These are phyloP conservation scores for Ettlia oleoabundans DNA, from an alignment of 139 green algal species.

Conservation along the genomic window DNA sequence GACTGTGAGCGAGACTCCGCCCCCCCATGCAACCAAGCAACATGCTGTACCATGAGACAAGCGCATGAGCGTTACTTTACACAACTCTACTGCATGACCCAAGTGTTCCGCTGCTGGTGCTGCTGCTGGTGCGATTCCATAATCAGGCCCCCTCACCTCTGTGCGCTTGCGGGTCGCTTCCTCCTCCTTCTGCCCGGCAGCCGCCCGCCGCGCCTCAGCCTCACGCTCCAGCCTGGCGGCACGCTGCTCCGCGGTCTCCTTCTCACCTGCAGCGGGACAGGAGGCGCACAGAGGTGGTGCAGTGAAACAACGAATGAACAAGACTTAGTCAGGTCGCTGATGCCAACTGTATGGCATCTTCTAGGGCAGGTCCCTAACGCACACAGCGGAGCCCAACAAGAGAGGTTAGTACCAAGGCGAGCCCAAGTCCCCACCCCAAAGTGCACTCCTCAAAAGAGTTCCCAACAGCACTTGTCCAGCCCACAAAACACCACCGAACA, in stretches of 20 bases:
- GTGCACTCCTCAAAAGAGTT: neutral
- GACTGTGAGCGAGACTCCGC: neutral
- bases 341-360: too few species aligned
- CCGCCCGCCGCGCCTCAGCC: conserved; percentile 11
- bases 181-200: conserved; percentile 14
- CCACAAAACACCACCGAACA: neutral
- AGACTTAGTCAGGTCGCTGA: too few species aligned
- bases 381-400: too few species aligned
- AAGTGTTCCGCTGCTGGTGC: too few species aligned
- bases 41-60: too few species aligned
- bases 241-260: conserved; percentile 28
- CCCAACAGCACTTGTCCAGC: neutral
- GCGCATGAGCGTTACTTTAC: too few species aligned
- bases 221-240: conserved; percentile 24
- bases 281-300: neutral
- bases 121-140: too few species aligned
- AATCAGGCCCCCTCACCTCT: neutral
- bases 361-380: too few species aligned
- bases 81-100: neutral
- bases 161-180: conserved; percentile 13
- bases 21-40: too few species aligned
- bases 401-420: neutral
- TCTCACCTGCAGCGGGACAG: neutral
- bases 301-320: too few species aligned
- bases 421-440: neutral